Conservation (phyloP, 768 basidiomycete genomes). For the Lactarius sp. region DNA sequence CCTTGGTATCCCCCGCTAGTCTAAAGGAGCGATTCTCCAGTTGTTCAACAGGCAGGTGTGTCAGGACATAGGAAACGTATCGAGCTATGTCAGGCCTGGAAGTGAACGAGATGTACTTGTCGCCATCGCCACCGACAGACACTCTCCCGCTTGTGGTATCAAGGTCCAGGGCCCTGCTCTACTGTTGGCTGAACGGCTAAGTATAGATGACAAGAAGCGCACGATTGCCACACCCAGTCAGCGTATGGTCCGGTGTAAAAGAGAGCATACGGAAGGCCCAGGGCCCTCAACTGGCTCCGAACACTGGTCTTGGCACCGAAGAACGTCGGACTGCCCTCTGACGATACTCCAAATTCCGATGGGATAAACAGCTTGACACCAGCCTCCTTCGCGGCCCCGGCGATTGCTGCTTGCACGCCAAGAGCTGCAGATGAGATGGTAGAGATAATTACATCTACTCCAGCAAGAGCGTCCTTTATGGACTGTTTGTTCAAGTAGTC, state of each 20-base stretch:
- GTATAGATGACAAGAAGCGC: not conserved
- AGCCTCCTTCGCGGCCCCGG: slow-evolving; percentile 27
- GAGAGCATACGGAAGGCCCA: slow-evolving; percentile 18
- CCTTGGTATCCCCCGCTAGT: slow-evolving; percentile 18
- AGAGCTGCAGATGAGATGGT: slow-evolving; percentile 11
- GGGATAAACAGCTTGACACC: slow-evolving; percentile 34
- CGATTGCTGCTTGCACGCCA: slow-evolving; percentile 23
- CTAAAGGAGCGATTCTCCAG: slow-evolving; percentile 16
- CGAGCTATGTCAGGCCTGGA: slow-evolving; percentile 26
- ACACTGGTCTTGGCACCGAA: slow-evolving; percentile 2
- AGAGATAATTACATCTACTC: slow-evolving; percentile 21
- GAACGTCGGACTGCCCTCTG: slow-evolving; percentile 7
- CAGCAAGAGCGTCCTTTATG: slow-evolving; percentile 13
- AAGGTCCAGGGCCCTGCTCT: slow-evolving; percentile 2
- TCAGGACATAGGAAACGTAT: slow-evolving; percentile 25
- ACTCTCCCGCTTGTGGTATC: slow-evolving; percentile 24
- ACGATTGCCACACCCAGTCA: slow-evolving; percentile 18
- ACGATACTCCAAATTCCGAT: slow-evolving; percentile 30
- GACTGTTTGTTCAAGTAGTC: slow-evolving; percentile 19
- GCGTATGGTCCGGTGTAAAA: slow-evolving; percentile 25
- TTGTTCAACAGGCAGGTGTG: slow-evolving; percentile 13
- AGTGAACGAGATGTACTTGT: slow-evolving; percentile 21
- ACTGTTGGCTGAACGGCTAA: not conserved
- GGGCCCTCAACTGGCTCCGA: slow-evolving; percentile 7
- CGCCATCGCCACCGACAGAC: slow-evolving; percentile 23